Conservation (phyloP, 2,329 filamentous ascomycete species). For the Ophiostoma sp. region DNA sequence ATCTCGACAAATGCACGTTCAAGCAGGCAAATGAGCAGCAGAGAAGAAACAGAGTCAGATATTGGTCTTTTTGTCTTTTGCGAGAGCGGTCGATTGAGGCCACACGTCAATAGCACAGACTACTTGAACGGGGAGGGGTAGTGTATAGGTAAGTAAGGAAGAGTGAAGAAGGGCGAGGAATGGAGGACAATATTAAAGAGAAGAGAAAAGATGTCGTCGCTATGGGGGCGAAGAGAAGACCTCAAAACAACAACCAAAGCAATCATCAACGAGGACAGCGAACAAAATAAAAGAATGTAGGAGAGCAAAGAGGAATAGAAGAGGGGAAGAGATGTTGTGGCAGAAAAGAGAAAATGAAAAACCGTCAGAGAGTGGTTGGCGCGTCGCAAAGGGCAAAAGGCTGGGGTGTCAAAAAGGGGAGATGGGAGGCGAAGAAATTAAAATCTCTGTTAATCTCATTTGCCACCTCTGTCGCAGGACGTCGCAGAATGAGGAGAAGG, state of each 20-base stretch:
- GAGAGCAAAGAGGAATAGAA: not conserved
- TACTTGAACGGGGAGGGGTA: not conserved
- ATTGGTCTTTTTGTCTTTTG: not conserved
- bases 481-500: not conserved
- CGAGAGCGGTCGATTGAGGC: not conserved
- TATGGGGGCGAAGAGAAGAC: not conserved
- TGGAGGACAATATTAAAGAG: not conserved
- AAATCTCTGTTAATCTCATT: slow-evolving; percentile 21
- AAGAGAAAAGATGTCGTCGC: not conserved
- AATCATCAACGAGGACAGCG: too few species aligned
- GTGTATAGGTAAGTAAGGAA: not conserved
- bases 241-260: not conserved
- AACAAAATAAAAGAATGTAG: not conserved
- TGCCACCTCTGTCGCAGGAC: slow-evolving; percentile 21
- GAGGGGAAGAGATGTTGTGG: not conserved
- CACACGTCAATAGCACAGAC: slow-evolving; percentile 22
- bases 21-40: slow-evolving; percentile 15
- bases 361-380: not conserved
- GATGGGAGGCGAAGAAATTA: not conserved
- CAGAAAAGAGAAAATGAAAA: not conserved
- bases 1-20: slow-evolving; percentile 9
- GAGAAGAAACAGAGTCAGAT: slow-evolving; percentile 12
- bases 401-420: not conserved
- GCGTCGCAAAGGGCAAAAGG: slow-evolving; percentile 9
- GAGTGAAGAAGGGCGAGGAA: not conserved